Conservation (phyloP, 2,329 filamentous ascomycete genomes). For the Colletotrichum liriopes region DNA sequence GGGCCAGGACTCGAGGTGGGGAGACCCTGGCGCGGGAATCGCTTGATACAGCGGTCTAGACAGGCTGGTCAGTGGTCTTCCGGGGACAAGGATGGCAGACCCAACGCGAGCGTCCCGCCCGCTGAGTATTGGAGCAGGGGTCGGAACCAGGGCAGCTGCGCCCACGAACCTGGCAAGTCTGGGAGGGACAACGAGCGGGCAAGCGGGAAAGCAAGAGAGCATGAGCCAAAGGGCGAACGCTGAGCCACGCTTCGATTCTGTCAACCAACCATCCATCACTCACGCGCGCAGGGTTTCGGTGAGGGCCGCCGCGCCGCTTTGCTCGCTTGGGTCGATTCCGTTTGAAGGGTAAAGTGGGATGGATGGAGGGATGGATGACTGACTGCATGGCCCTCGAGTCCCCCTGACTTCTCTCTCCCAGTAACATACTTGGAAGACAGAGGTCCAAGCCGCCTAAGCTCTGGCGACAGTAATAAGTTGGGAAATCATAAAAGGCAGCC, state of each 20-base stretch:
- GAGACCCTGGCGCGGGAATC: conserved; percentile 23
- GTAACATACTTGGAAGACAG: conserved; percentile 14
- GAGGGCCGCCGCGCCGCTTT: conserved; percentile 17
- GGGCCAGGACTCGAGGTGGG: conserved; percentile 24
- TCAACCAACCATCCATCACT: conserved; percentile 26
- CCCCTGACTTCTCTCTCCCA: conserved; percentile 14
- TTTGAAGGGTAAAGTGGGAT: conserved; percentile 23
- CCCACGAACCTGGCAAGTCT: conserved; percentile 25
- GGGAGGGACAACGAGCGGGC: background rate
- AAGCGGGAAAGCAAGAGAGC: conserved; percentile 4
- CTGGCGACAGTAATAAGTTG: background rate
- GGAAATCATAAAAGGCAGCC: conserved; percentile 39
- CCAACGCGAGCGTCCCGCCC: conserved; percentile 16
- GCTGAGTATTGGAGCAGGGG: conserved; percentile 27
- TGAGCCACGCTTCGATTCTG: conserved; percentile 20
- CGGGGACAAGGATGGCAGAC: conserved; percentile 28
- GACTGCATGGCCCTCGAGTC: conserved; percentile 31
- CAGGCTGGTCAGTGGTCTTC: conserved; percentile 14
- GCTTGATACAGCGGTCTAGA: conserved; percentile 31
- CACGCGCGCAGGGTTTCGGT: conserved; percentile 25
- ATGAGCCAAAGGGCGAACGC: background rate
- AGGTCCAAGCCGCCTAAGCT: conserved; percentile 17
- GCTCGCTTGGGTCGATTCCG: conserved; percentile 18
- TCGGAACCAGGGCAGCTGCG: conserved; percentile 39
- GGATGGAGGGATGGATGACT: conserved; percentile 28